A percentile compares a stretch with the other conserved stretches of the same genome.
Evolutionary conservation across 768 basidiomycete genomes (phyloP).

Genomic region (Naganishia vishniacii): DNA sequence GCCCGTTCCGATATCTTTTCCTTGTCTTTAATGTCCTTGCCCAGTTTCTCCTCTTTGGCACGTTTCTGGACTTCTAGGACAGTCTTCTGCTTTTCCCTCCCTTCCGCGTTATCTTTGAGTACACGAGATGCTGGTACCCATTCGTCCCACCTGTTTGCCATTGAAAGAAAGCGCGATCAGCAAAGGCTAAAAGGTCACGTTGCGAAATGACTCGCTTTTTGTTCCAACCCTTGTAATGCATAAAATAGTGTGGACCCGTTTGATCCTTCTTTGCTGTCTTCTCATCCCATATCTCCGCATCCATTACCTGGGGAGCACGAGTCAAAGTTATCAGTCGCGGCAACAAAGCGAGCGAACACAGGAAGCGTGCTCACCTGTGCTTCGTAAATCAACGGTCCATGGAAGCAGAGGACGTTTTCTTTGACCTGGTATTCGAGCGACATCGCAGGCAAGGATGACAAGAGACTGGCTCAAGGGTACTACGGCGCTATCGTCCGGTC

Average conservation of each 20-base stretch:
- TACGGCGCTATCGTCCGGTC: neutral
- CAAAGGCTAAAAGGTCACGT: neutral
- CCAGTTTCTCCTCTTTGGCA: constrained; percentile 33
- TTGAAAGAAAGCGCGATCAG: neutral
- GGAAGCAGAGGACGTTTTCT: constrained; percentile 86
- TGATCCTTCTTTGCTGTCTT: constrained; percentile 58
- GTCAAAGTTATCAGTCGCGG: too few relatives aligned
- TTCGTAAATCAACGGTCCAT: constrained; percentile 92
- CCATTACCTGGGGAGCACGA: constrained; percentile 56
- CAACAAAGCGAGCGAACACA: too few relatives aligned
- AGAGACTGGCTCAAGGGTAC: neutral
- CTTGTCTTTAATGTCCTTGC: constrained; percentile 33
- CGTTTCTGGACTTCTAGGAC: constrained; percentile 48
- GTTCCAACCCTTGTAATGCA: constrained; percentile 99
- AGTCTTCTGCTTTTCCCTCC: constrained; percentile 68
- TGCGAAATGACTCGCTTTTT: constrained; percentile 72
- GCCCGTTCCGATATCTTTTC: constrained; percentile 15
- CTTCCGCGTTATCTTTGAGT: constrained; percentile 76
- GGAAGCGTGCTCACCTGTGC: constrained; percentile 65
- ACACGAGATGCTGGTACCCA: constrained; percentile 80
- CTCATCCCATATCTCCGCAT: constrained; percentile 62
- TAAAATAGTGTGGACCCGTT: constrained; percentile 78
- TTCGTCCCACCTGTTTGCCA: constrained; percentile 76
- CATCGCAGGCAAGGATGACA: neutral
- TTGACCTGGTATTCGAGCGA: constrained; percentile 53